These are phyloP conservation scores for Yamadazyma buinensis DNA, from an alignment of 1,139 yeast species.

Conservation along the genomic window DNA sequence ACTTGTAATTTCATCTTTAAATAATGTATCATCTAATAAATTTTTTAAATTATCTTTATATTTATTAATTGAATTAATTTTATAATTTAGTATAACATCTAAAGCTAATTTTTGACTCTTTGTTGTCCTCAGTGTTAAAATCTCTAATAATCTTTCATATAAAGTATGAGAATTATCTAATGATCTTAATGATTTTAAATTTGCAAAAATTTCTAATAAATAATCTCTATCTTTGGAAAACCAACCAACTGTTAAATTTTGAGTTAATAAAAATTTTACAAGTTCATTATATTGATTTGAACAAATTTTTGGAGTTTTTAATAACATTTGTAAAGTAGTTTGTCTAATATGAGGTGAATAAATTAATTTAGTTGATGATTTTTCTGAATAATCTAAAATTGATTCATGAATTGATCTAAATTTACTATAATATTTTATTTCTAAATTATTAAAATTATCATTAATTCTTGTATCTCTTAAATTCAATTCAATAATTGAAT, in stretches of 20 bases:
- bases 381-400: conserved; percentile 32
- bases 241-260: conserved; percentile 37
- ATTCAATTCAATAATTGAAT: conserved; percentile 27
- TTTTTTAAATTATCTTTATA: conserved; percentile 73
- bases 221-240: conserved; percentile 56
- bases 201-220: conserved; percentile 60
- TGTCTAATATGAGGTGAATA: conserved; percentile 41
- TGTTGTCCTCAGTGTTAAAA: conserved; percentile 60
- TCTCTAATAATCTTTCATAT: conserved; percentile 46
- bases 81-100: conserved; percentile 66
- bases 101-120: conserved; percentile 73
- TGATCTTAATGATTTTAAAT: conserved; percentile 61
- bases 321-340: conserved; percentile 49
- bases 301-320: conserved; percentile 58
- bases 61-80: conserved; percentile 53
- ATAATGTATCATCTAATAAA: conserved; percentile 75
- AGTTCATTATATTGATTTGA: conserved; percentile 57
- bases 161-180: conserved; percentile 51
- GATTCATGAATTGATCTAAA: conserved; percentile 24
- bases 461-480: conserved; percentile 29
- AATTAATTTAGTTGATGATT: conserved; percentile 26
- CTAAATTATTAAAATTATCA: conserved; percentile 22
- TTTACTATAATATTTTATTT: conserved; percentile 18
- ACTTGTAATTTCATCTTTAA: conserved; percentile 77
- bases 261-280: conserved; percentile 50